Base-by-base conservation (phyloP, 306 rosid species). In the Castanospermum australe region DNA sequence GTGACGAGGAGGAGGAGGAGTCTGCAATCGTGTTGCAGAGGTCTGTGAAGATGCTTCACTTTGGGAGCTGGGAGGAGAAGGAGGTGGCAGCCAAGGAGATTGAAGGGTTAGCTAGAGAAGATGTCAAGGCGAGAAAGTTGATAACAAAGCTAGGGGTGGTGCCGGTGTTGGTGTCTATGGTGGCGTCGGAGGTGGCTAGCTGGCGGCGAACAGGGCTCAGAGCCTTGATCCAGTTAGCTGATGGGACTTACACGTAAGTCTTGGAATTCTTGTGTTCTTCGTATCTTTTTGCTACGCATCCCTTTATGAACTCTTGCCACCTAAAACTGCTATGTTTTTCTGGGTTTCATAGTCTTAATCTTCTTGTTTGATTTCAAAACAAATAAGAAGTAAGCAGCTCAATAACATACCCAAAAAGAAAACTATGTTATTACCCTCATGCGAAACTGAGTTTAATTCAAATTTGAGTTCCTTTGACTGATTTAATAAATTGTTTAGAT, bases 21-120 rank as follows among this genome's bases (percentile, higher is more conserved):
- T 73, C 63, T 8, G 81, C 22, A 4, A 66, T 76, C 13, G 1
- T 79, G 84, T 72, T 96, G 78, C 91, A 90, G 78, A 90, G 74
- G 83, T 85, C 92, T 4, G 99, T 96, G 85, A 96, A 96, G 91
- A 88, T 80, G 81, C 97, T 96, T 80, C 96, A 96, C 87, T 96
- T 96, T 22, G 99, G 99, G 33, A 84, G 83, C 79, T 89, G 92
- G 91, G 90, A 87, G 80, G 97, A 93, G 92, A 96, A 89, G 73
- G 97, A 91, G 79, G 39, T 56, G 44, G 95, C 97, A 33, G 94
- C 96, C 2, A 69, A 73, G 67, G 94, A 86, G 89, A 91, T 96
- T 83, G 88, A 71, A 44, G 81, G 71, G 66, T 79, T 93, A 55
- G 91, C 92, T 9, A 91, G 81, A 80, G 88, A 93, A 72, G 93